phyloP scores from a whole-genome alignment of 2,329 filamentous ascomycete genomes.

The Hypoxylon sp. region DNA sequence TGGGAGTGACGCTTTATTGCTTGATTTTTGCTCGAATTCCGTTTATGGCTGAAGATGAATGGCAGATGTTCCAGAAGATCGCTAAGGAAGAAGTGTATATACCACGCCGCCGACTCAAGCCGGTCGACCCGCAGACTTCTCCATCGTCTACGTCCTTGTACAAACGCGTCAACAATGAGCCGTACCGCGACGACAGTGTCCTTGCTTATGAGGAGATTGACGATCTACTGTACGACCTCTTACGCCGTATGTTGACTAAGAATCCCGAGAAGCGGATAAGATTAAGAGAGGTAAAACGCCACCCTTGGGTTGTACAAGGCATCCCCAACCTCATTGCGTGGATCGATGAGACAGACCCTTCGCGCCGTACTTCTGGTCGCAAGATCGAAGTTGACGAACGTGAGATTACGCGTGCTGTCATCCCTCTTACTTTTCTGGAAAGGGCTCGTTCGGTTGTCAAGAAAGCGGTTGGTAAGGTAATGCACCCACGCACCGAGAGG shows the following conservation, averaged over 20 bases:
- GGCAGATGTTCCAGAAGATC: constrained; percentile 91
- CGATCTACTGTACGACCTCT: constrained; percentile 82
- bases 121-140: constrained; percentile 74
- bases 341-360: constrained; percentile 95
- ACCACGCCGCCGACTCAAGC: constrained; percentile 83
- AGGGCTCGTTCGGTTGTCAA: constrained; percentile 84
- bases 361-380: constrained; percentile 80
- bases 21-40: constrained; percentile 94
- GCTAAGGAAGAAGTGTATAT: constrained; percentile 94
- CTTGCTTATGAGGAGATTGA: constrained; percentile 89
- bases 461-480: constrained; percentile 75
- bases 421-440: constrained; percentile 89
- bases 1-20: constrained; percentile 96
- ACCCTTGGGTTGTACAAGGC: constrained; percentile 89
- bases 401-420: constrained; percentile 91
- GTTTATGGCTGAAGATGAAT: constrained; percentile 92
- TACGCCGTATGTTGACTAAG: constrained; percentile 86
- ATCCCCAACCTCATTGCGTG: constrained; percentile 81
- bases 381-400: constrained; percentile 93
- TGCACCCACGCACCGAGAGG: constrained; percentile 72
- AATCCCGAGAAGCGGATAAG: constrained; percentile 91
- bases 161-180: constrained; percentile 71
- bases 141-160: constrained; percentile 69
- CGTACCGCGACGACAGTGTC: constrained; percentile 82
- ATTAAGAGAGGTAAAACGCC: constrained; percentile 91